Base-by-base conservation (phyloP, 202 grass and related monocot species). In the Dendrocalamus latiflorus region DNA sequence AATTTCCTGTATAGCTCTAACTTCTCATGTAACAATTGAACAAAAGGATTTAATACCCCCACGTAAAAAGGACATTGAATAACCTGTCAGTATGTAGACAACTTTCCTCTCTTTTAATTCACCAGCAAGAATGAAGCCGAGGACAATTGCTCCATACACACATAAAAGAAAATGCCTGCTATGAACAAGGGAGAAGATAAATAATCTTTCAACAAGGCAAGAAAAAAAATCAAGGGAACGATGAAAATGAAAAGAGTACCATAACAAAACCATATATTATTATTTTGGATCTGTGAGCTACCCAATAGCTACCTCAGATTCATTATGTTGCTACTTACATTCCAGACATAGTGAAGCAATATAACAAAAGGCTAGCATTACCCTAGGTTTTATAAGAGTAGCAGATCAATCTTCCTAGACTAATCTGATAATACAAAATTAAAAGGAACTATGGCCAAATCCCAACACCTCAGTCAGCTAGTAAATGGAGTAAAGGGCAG, bases 131-230 rank as follows among this genome's bases (percentile, higher is more conserved):
- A 99, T 94, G 12, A 92, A 86, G 36, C 85, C 89, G 56, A 96
- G 85, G 51, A 94, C 5, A 70, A 80, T 1, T 73, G 86, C 71
- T 64, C 96, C 96, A 18, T 99, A 99, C 34, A 94, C 22, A 84
- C 96, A 99, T 68, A 99, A 9, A 87, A 99, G 76, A 65, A 99
- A 92, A 85, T 99, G 96, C 93, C 96, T 99, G 81, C 85, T 37
- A 87, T 25, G 6, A 44, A 63, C 78, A 68, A 86, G 45, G 37
- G 8, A 74, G 2, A 63, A 47, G 11, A 39, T 56, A 72, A 79
- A 74, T 24, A 56, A 79, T 71, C 6, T 21, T 17, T 81, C 22
- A 74, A 8, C 54, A 42, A 51, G 70, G 58, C 17, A 63, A 51
- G 3, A 87, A 81, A 81, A 81, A 81, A 21, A 49, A 30, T 28